A percentile compares a stretch with the other conserved stretches of the same genome.
phyloP scores from a whole-genome alignment of 1,139 yeast species.

The Williopsis jadinii region DNA sequence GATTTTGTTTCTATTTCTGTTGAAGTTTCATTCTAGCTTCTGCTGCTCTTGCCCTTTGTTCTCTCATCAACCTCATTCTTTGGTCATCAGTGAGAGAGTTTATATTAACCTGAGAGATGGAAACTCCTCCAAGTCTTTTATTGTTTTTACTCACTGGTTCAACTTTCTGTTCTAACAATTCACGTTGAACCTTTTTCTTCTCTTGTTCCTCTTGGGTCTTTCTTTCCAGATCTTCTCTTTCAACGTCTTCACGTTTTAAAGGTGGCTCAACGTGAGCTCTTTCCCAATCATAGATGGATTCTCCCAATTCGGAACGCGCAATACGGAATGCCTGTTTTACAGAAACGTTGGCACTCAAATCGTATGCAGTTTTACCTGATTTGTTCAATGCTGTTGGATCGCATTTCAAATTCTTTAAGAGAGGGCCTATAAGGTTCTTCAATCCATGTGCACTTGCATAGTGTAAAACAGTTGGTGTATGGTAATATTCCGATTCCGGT shows the following conservation, averaged over 20 bases:
- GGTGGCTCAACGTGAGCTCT: conserved; percentile 62
- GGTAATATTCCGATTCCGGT: conserved; percentile 45
- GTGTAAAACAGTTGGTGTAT: conserved; percentile 73
- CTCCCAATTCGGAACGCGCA: conserved; percentile 64
- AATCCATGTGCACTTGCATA: conserved; percentile 68
- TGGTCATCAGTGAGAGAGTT: conserved; percentile 57
- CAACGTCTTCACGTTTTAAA: conserved; percentile 56
- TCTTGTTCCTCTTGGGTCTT: conserved; percentile 23
- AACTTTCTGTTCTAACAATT: conserved; percentile 26
- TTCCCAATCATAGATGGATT: conserved; percentile 61
- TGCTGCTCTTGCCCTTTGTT: conserved; percentile 94
- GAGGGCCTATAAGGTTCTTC: conserved; percentile 57
- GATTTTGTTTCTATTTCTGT: conserved; percentile 3
- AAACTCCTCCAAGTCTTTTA: conserved; percentile 23
- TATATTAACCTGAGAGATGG: conserved; percentile 23
- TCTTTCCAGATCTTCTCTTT: conserved; percentile 38
- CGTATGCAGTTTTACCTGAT: conserved; percentile 60
- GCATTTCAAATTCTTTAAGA: conserved; percentile 60
- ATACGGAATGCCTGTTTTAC: conserved; percentile 58
- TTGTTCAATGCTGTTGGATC: conserved; percentile 56
- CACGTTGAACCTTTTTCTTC: conserved; percentile 25
- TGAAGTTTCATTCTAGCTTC: conserved; percentile 62
- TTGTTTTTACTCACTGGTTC: conserved; percentile 9
- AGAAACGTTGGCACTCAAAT: conserved; percentile 39
- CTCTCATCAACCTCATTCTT: conserved; percentile 73